Evolutionary conservation across 306 rosid genomes (phyloP).

Genomic region (Senna tora): DNA sequence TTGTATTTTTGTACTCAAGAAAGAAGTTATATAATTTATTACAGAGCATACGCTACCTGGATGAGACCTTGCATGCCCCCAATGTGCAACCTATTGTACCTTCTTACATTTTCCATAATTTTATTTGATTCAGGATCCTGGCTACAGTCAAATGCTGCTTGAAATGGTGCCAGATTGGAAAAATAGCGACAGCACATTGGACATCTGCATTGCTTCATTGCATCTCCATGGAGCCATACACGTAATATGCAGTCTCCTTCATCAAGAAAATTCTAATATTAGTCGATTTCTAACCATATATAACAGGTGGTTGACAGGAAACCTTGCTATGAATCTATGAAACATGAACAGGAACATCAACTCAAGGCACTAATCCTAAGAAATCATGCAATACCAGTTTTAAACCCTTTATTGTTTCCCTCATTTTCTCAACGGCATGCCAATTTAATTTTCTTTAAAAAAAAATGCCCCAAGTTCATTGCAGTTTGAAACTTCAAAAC

Average conservation of each 20-base stretch:
- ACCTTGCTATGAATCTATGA: background rate
- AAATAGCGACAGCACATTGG: slow-evolving; percentile 24
- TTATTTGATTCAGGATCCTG: slow-evolving; percentile 15
- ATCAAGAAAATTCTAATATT: background rate
- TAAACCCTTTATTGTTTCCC: background rate
- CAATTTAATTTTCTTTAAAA: background rate
- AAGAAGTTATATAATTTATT: background rate
- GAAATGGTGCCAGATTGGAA: slow-evolving; percentile 28
- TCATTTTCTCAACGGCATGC: background rate
- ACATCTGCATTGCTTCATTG: slow-evolving; percentile 27
- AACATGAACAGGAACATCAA: background rate
- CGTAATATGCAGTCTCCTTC: slow-evolving; percentile 32
- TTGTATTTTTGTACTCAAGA: background rate
- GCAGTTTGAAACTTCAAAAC: background rate
- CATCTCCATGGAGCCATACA: slow-evolving; percentile 36
- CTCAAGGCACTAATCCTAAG: background rate
- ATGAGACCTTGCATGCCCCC: slow-evolving; percentile 31
- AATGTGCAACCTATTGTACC: slow-evolving; percentile 32
- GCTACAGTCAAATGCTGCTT: slow-evolving; percentile 26
- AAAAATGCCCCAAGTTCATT: background rate
- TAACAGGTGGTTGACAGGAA: background rate
- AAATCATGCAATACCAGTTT: background rate
- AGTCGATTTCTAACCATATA: slow-evolving; percentile 6
- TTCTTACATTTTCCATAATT: slow-evolving; percentile 31
- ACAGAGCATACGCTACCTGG: slow-evolving; percentile 10